A percentile compares a stretch with the other conserved stretches of the same genome.
Evolutionary conservation across 2,329 filamentous ascomycete genomes (phyloP).

Genomic region (Paracoccidioides brasiliensis): DNA sequence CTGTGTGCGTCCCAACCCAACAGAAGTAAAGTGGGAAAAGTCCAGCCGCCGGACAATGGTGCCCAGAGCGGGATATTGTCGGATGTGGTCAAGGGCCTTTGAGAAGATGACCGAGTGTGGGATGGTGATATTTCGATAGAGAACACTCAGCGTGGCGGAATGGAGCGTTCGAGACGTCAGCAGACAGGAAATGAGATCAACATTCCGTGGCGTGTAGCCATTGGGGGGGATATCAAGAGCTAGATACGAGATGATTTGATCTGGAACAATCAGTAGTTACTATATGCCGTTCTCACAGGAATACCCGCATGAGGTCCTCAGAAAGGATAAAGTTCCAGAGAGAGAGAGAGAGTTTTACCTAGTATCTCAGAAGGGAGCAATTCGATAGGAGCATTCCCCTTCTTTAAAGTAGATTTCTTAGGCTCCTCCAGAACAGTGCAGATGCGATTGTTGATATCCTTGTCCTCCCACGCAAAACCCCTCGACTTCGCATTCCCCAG

Average conservation of each 20-base stretch:
- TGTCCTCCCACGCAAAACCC: slow-evolving; percentile 32
- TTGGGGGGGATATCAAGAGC: slow-evolving; percentile 63
- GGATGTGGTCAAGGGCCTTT: slow-evolving; percentile 62
- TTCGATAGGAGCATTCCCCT: slow-evolving; percentile 45
- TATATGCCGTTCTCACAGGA: background rate
- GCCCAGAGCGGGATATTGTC: slow-evolving; percentile 53
- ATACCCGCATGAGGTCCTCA: too few species aligned
- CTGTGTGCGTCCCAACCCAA: slow-evolving; percentile 60
- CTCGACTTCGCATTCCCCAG: slow-evolving; percentile 24
- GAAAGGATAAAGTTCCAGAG: background rate
- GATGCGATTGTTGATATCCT: slow-evolving; percentile 9
- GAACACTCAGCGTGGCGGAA: slow-evolving; percentile 56
- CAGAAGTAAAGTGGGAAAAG: slow-evolving; percentile 76
- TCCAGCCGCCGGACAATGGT: slow-evolving; percentile 66
- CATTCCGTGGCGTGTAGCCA: slow-evolving; percentile 61
- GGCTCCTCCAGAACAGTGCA: slow-evolving; percentile 8
- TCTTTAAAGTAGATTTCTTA: slow-evolving; percentile 13
- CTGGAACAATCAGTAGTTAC: slow-evolving; percentile 28
- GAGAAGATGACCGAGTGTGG: slow-evolving; percentile 73
- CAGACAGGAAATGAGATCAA: slow-evolving; percentile 63
- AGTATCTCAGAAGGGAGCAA: slow-evolving; percentile 57
- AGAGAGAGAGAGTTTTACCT: slow-evolving; percentile 34
- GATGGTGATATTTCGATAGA: slow-evolving; percentile 69
- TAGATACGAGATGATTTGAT: slow-evolving; percentile 60
- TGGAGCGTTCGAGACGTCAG: slow-evolving; percentile 65